These are phyloP conservation scores for Lactarius akahatsu DNA, from an alignment of 768 basidiomycete species.

Conservation along the genomic window DNA sequence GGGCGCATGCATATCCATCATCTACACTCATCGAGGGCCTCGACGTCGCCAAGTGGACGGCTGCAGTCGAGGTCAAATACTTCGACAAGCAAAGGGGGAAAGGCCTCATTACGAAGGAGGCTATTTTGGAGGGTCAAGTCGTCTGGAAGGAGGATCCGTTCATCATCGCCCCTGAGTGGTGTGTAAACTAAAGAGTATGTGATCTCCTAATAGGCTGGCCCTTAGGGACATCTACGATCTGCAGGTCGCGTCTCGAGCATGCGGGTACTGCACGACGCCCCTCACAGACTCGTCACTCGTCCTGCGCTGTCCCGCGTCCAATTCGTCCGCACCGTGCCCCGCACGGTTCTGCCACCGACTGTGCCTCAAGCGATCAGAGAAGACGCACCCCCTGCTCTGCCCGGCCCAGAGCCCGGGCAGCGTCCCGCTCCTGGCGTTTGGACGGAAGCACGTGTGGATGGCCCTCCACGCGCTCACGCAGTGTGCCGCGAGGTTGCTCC, in stretches of 20 bases:
- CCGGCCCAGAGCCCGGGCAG: conserved; percentile 71
- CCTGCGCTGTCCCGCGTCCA: conserved; percentile 52
- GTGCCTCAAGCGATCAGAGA: conserved; percentile 64
- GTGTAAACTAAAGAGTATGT: conserved; percentile 26
- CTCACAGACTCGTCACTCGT: conserved; percentile 46
- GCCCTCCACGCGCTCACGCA: conserved; percentile 71
- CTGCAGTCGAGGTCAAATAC: conserved; percentile 56
- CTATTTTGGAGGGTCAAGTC: conserved; percentile 67
- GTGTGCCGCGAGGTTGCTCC: conserved; percentile 61
- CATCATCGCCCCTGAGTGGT: conserved; percentile 80
- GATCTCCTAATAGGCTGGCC: background rate
- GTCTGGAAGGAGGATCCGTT: conserved; percentile 88
- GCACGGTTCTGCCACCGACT: conserved; percentile 79
- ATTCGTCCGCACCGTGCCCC: conserved; percentile 48
- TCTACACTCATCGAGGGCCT: conserved; percentile 64
- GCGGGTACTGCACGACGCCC: conserved; percentile 72
- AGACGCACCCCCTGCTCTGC: conserved; percentile 71
- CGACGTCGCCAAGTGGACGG: conserved; percentile 60
- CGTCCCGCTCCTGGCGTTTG: conserved; percentile 57
- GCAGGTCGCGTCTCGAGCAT: conserved; percentile 58
- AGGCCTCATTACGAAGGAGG: conserved; percentile 70
- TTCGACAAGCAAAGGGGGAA: conserved; percentile 77
- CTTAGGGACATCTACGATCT: conserved; percentile 75
- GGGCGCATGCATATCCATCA: conserved; percentile 46
- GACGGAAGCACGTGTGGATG: conserved; percentile 65